phyloP scores from a whole-genome alignment of 768 basidiomycete species.

The Suillus plorans region DNA sequence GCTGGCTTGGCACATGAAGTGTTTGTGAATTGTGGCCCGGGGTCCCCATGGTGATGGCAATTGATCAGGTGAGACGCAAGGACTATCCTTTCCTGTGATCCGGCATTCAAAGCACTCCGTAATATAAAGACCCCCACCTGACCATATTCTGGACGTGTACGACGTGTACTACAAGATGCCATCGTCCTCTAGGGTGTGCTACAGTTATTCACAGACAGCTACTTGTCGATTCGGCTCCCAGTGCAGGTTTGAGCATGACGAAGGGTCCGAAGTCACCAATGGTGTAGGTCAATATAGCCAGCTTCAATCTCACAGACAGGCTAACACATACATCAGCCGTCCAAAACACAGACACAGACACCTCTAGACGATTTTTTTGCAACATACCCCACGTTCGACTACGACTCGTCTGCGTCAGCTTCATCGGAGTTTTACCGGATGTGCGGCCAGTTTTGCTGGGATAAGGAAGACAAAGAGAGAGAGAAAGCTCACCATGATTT shows the following conservation, averaged over 20 bases:
- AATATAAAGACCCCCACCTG: neutral
- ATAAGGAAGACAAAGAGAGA: neutral
- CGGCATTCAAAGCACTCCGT: neutral
- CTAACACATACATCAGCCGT: neutral
- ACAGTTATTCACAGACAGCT: neutral
- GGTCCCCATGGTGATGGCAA: neutral
- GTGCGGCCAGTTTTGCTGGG: slow-evolving; percentile 8
- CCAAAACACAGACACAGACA: neutral
- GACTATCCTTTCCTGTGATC: neutral
- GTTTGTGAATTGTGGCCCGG: neutral
- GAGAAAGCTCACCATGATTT: neutral
- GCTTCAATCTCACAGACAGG: neutral
- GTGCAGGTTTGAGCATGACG: neutral
- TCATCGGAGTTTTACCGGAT: slow-evolving; percentile 23
- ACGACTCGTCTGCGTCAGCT: slow-evolving; percentile 13
- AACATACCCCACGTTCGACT: slow-evolving; percentile 20
- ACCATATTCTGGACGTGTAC: neutral
- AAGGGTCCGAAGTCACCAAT: neutral
- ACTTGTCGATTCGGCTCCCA: neutral
- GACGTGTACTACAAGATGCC: neutral
- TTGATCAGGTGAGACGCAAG: neutral
- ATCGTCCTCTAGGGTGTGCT: neutral
- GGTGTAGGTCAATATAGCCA: neutral
- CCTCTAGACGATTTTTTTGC: slow-evolving; percentile 28
- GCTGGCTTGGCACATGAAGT: neutral